phyloP scores from a whole-genome alignment of 148 eudicot species.

The Chenopodium quinoa region DNA sequence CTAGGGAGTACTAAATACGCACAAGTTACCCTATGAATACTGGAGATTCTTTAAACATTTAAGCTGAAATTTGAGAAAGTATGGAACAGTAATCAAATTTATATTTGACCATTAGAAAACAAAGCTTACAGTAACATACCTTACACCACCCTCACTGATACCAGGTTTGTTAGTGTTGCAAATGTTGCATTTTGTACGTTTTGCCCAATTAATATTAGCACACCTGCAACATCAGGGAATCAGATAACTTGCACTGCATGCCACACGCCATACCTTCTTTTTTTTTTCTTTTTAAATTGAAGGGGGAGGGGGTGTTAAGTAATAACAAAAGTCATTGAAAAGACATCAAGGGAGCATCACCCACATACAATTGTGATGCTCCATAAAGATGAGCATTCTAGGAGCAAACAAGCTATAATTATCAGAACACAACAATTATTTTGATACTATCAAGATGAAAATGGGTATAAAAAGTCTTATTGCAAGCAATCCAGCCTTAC shows the following conservation, averaged over 20 bases:
- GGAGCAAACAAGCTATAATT: neutral
- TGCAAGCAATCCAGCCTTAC: constrained; percentile 45
- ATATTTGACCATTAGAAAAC: neutral
- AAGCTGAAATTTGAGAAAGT: neutral
- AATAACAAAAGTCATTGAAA: neutral
- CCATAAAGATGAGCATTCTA: neutral
- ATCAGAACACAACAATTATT: neutral
- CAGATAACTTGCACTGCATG: neutral
- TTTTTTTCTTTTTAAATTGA: no score
- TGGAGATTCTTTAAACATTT: no score
- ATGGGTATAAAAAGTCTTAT: constrained; percentile 3
- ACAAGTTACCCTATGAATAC: no score
- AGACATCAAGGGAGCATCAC: neutral
- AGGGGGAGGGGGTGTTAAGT: neutral
- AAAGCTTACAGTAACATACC: constrained; percentile 39
- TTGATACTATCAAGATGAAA: neutral
- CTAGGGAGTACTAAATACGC: no score
- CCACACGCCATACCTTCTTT: neutral
- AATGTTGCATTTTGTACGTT: constrained; percentile 86
- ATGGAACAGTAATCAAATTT: neutral
- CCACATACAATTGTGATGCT: neutral
- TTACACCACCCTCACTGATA: constrained; percentile 81
- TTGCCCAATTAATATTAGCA: constrained; percentile 98
- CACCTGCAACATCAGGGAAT: constrained; percentile 62
- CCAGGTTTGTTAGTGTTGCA: constrained; percentile 99